Conservation (phyloP, 2,329 filamentous ascomycete species). For the Stachybotrys chartarum region DNA sequence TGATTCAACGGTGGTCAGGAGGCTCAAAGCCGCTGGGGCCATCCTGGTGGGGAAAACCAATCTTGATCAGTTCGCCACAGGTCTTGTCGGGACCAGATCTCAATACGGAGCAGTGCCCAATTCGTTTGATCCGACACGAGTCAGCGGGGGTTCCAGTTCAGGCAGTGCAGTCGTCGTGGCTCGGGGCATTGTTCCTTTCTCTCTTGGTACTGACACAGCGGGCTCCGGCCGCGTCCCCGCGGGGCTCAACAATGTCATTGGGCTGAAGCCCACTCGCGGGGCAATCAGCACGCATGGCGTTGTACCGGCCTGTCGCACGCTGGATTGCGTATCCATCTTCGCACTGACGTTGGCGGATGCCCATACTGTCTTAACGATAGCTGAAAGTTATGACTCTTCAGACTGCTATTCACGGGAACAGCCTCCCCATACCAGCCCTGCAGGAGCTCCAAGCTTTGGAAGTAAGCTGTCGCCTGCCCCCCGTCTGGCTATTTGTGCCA, state of each 20-base stretch:
- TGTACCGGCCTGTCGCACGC: conserved; percentile 46
- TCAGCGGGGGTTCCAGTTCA: conserved; percentile 49
- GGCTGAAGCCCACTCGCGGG: conserved; percentile 45
- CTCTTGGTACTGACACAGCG: conserved; percentile 49
- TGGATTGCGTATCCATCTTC: conserved; percentile 51
- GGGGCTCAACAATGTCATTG: conserved; percentile 45
- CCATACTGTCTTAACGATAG: conserved; percentile 38
- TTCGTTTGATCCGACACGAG: conserved; percentile 31
- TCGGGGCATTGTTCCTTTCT: conserved; percentile 46
- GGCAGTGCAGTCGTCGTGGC: conserved; percentile 49
- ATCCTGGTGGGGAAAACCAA: conserved; percentile 53
- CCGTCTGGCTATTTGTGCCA: conserved; percentile 30
- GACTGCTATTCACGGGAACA: conserved; percentile 44
- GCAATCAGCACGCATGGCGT: conserved; percentile 42
- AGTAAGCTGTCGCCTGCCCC: conserved; percentile 5
- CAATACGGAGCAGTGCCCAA: conserved; percentile 51
- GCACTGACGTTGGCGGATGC: conserved; percentile 42
- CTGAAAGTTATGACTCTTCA: conserved; percentile 37
- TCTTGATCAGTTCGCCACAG: conserved; percentile 57
- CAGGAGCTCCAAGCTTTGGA: no score
- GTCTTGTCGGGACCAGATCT: conserved; percentile 52
- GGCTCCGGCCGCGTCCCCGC: conserved; percentile 48
- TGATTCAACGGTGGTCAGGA: conserved; percentile 40
- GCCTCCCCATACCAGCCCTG: conserved; percentile 20
- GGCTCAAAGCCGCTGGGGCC: conserved; percentile 44